Evolutionary conservation across 768 basidiomycete species (phyloP), one percentile per base, ranked within the genome.

Genomic region (Mycena filopes): DNA sequence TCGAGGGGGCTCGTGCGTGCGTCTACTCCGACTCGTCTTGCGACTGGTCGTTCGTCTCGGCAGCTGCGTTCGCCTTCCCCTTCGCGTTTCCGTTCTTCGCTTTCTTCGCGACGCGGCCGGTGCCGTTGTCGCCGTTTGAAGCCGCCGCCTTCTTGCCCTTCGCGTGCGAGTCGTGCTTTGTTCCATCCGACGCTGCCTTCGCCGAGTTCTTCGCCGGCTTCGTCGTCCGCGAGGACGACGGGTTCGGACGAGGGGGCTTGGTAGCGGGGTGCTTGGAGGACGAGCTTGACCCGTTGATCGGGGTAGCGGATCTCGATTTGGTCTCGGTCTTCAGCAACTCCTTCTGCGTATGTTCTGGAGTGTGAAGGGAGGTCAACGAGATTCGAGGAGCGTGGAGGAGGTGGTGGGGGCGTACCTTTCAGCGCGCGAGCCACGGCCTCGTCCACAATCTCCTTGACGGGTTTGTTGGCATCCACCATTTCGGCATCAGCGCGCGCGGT

Each of bases 381-480:
- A 28, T 9, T 57, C 29, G 48, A 46, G n/a, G 45, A 47, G 18
- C n/a, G 28, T 36, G 8, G 45, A 26, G 18, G 31, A n/a, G 23
- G 25, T 15, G n/a, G 31, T 21, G 6, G n/a, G 25, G 12, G 3
- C 18, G 48, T 13, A 49, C 28, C 33, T 31, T 5, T 25, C 3
- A 21, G 2, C 21, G 47, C 40, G 26, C 23, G 36, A 18, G 40
- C 28, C 7, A 50, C 58, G 12, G 49, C 23, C 16, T 50, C 48
- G 0, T 2, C 1, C 1, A 60, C 25, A 11, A 60, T 41, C 47
- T 60, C 38, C 26, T 40, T 26, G 13, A 60, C 42, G 26, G 58
- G 58, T 29, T 25, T 36, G 36, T 42, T 60, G 7, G 49, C 59
- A 31, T 60, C 59, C 5, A 7, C n/a, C 59, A 51, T 60, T 25